Conservation (phyloP, 495 filamentous ascomycete genomes). For the Neurospora sp. region DNA sequence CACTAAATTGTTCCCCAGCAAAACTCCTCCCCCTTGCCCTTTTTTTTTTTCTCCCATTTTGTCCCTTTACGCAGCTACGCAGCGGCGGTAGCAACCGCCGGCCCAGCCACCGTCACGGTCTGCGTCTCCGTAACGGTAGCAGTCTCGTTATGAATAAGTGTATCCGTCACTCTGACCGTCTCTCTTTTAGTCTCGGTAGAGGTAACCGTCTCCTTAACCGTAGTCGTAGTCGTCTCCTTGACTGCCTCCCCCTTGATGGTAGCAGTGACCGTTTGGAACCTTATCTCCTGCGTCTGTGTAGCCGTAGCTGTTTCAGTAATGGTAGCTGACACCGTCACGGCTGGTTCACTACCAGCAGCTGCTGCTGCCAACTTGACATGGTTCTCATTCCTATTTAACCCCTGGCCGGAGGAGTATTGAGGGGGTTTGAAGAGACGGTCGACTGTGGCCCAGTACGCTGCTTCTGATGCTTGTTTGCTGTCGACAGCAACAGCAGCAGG, state of each 20-base stretch:
- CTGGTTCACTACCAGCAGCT: not conserved
- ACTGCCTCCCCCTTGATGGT: not conserved
- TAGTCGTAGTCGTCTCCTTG: not conserved
- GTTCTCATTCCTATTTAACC: not conserved
- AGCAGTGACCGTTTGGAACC: not conserved
- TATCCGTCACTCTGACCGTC: not conserved
- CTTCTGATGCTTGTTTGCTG: not conserved
- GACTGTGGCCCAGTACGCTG: not conserved
- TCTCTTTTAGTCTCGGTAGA: not conserved
- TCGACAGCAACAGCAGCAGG: not conserved
- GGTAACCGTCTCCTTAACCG: not conserved
- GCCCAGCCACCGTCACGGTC: not conserved
- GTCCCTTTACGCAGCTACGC: not conserved
- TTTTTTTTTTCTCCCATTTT: too few species aligned
- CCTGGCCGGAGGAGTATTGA: not conserved
- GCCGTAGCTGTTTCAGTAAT: not conserved
- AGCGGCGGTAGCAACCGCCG: not conserved
- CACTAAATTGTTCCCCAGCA: not conserved
- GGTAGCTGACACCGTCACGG: not conserved
- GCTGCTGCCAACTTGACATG: not conserved
- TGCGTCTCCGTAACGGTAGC: not conserved
- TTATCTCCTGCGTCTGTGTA: not conserved
- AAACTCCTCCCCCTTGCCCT: not conserved
- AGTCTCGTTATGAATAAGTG: not conserved
- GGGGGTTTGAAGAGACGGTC: not conserved